Conservation (phyloP, 768 basidiomycete species). For the Boletus huronensis region DNA sequence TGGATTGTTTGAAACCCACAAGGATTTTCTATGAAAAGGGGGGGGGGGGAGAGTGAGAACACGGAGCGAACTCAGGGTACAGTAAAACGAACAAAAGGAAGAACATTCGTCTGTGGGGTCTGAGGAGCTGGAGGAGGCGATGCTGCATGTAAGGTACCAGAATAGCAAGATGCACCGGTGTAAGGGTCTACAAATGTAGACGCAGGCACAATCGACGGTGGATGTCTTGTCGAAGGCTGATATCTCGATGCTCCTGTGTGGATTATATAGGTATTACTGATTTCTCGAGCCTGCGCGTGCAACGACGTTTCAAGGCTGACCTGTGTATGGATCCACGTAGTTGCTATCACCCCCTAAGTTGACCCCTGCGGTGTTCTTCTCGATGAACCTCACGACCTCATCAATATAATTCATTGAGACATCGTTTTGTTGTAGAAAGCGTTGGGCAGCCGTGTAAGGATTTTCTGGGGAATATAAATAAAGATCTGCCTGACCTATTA, state of each 20-base stretch:
- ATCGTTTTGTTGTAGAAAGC: slow-evolving; percentile 81
- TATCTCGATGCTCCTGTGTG: slow-evolving; percentile 63
- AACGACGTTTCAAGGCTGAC: slow-evolving; percentile 33
- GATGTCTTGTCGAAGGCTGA: slow-evolving; percentile 39
- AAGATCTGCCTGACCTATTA: not conserved
- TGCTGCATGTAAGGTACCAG: slow-evolving; percentile 36
- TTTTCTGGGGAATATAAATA: slow-evolving; percentile 58
- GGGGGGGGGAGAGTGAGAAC: slow-evolving; percentile 1
- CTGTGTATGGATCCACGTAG: slow-evolving; percentile 89
- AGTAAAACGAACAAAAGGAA: slow-evolving; percentile 48
- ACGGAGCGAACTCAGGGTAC: not conserved
- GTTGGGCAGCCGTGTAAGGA: slow-evolving; percentile 84
- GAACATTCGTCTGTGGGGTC: slow-evolving; percentile 35
- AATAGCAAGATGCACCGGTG: slow-evolving; percentile 68
- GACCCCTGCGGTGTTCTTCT: slow-evolving; percentile 83
- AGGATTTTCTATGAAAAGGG: slow-evolving; percentile 47
- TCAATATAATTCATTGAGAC: slow-evolving; percentile 81
- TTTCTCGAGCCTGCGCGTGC: not conserved
- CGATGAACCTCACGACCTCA: slow-evolving; percentile 89
- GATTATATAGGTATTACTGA: not conserved
- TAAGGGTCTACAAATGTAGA: slow-evolving; percentile 62
- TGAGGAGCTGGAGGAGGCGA: slow-evolving; percentile 33
- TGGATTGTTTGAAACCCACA: slow-evolving; percentile 83
- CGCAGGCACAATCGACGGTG: slow-evolving; percentile 27
- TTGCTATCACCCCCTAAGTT: slow-evolving; percentile 59